phyloP scores from a whole-genome alignment of 202 grass and related monocot species.

The Schoenoplectus triqueter region DNA sequence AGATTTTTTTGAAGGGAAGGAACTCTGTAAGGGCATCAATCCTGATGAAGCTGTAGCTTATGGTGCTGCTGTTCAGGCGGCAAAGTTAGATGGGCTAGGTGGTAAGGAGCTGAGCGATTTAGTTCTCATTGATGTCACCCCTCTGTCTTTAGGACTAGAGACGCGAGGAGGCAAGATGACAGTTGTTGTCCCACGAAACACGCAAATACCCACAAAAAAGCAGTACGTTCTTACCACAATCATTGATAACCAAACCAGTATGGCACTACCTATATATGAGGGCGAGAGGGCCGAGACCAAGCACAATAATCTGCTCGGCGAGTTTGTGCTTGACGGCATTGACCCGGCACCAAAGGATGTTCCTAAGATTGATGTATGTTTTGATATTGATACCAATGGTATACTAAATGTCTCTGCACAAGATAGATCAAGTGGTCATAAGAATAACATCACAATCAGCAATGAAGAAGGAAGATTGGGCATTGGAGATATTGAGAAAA shows the following conservation, averaged over 20 bases:
- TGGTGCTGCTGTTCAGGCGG: conserved; percentile 70
- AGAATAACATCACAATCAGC: background rate
- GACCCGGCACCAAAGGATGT: background rate
- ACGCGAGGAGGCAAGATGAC: background rate
- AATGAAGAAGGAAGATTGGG: conserved; percentile 28
- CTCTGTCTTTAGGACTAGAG: conserved; percentile 18
- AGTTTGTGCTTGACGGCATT: conserved; percentile 23
- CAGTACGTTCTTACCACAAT: conserved; percentile 13
- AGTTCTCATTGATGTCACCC: conserved; percentile 23
- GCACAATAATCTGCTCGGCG: conserved; percentile 24
- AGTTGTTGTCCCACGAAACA: conserved; percentile 18
- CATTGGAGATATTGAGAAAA: background rate
- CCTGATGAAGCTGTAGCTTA: conserved; percentile 88
- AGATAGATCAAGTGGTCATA: conserved; percentile 15
- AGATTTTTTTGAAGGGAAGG: conserved; percentile 85
- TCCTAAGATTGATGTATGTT: conserved; percentile 27
- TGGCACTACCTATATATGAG: background rate
- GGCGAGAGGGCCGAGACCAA: conserved; percentile 27
- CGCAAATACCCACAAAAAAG: conserved; percentile 12
- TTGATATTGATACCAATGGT: conserved; percentile 31
- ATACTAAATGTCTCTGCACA: conserved; percentile 20
- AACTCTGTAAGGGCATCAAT: conserved; percentile 79
- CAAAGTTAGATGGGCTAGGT: conserved; percentile 80
- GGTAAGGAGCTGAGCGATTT: conserved; percentile 64
- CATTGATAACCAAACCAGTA: conserved; percentile 18